Conservation (phyloP, 2,329 filamentous ascomycete genomes). For the Verticillium tricorpus region DNA sequence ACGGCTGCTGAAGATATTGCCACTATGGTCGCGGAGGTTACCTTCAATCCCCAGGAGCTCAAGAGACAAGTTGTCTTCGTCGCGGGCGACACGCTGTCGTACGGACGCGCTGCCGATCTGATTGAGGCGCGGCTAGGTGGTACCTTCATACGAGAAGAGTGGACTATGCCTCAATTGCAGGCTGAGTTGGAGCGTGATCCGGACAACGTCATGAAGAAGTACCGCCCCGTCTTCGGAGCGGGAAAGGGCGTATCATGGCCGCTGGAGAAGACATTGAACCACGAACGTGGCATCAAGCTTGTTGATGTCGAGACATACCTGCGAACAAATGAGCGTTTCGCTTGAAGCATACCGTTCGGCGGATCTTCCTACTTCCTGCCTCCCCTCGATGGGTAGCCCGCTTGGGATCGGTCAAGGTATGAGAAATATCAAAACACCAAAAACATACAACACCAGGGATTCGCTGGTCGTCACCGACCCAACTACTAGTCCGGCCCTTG, state of each 20-base stretch:
- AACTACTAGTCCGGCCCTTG: neutral
- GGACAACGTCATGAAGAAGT: conserved; percentile 49
- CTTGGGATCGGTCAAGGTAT: no score
- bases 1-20: conserved; percentile 64
- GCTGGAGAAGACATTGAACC: conserved; percentile 47
- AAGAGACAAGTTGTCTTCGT: conserved; percentile 43
- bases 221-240: conserved; percentile 56
- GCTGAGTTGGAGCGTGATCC: conserved; percentile 41
- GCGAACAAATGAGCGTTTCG: neutral
- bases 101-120: conserved; percentile 46
- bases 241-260: conserved; percentile 58
- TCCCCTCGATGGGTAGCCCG: no score
- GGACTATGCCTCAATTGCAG: conserved; percentile 39
- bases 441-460: neutral
- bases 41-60: conserved; percentile 31
- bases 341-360: neutral
- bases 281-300: conserved; percentile 38
- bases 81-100: conserved; percentile 59
- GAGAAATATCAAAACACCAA: neutral
- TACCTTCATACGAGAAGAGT: conserved; percentile 43
- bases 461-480: neutral
- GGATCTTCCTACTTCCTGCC: no score
- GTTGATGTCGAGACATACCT: conserved; percentile 37
- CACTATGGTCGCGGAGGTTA: conserved; percentile 49
- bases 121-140: conserved; percentile 34